Evolutionary conservation across 148 eudicot genomes (phyloP), one percentile per base, ranked within the genome.

Genomic region (Nepenthes mirabilis): DNA sequence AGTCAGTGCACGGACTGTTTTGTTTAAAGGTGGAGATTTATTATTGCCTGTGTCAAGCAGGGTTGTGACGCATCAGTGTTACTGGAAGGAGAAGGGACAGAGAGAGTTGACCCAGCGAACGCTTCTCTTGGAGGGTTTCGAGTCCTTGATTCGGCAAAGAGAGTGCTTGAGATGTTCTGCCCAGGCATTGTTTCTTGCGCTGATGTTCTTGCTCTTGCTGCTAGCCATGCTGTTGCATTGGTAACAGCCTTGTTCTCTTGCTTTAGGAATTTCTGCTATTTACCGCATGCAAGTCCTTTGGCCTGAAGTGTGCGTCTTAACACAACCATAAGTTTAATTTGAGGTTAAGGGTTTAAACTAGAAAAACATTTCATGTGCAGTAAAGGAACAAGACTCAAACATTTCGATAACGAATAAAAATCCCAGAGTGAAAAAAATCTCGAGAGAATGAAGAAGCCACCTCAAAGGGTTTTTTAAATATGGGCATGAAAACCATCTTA

Each of bases 11-110:
- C 23, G 23, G 23, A 23, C 23, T 50, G 13, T 50, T 50, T 50
- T 8, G 11, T 50, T 50, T 2, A 50, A n/a, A 10, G 14, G 11
- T 50, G 2, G 53, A 12, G 13, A 50, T 2, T 6, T 2, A 50
- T 50, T 37, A 37, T 51, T 70, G 6, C 45, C 45, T 40, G 45
- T 49, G 52, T 11, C 11, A 5, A 5, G 72, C 71, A 85, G 93
- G 93, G 93, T 0, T 86, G 93, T 69, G 93, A 86, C 67, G 93
- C 77, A n/a, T 86, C 93, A 32, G 77, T 86, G 43, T 61, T 86
- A 45, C 11, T 83, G 56, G 62, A 83, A 73, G 93, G 93, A 51
- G 65, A 83, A 37, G 76, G 43, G 37, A 80, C 88, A 0, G 93
- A 86, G 68, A 60, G 73, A 49, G 68, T 65, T n/a, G 93, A 86